A percentile compares a stretch with the other conserved stretches of the same genome.
Conservation (phyloP, 2,329 filamentous ascomycete genomes). For the Aspergillus candidus region DNA sequence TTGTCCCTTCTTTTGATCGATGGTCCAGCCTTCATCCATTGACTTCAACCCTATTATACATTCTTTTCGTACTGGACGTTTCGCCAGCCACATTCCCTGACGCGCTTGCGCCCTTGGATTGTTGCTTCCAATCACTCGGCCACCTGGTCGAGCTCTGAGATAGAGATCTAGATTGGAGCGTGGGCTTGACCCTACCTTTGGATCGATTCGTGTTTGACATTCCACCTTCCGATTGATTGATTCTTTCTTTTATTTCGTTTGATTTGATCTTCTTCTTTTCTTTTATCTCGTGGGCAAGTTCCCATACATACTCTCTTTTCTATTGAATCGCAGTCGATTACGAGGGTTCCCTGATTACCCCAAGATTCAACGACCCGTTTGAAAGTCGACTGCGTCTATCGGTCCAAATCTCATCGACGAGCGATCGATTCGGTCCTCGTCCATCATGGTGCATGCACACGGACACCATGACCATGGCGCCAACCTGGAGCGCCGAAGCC, state of each 20-base stretch:
- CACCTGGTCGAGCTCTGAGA: background rate
- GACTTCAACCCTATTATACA: background rate
- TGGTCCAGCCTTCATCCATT: background rate
- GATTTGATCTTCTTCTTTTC: background rate
- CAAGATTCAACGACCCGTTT: background rate
- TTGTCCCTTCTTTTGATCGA: slow-evolving; percentile 29
- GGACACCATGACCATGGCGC: slow-evolving; percentile 24
- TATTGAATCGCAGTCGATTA: background rate
- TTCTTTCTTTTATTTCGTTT: background rate
- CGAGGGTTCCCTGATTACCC: background rate
- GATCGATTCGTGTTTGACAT: too few relatives aligned
- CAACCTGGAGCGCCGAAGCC: slow-evolving; percentile 15
- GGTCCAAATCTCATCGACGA: background rate
- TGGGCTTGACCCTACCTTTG: too few relatives aligned
- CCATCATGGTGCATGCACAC: slow-evolving; percentile 29
- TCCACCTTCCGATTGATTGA: too few relatives aligned
- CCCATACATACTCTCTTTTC: background rate
- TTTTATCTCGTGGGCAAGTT: background rate
- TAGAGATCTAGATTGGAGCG: background rate
- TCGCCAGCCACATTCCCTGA: slow-evolving; percentile 7
- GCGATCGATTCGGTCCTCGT: background rate
- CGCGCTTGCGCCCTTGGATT: slow-evolving; percentile 3
- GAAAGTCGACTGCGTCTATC: background rate
- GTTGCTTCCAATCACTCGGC: background rate
- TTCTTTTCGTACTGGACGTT: slow-evolving; percentile 7